phyloP scores from a whole-genome alignment of 306 rosid genomes.

The Acacia melanoxylon region DNA sequence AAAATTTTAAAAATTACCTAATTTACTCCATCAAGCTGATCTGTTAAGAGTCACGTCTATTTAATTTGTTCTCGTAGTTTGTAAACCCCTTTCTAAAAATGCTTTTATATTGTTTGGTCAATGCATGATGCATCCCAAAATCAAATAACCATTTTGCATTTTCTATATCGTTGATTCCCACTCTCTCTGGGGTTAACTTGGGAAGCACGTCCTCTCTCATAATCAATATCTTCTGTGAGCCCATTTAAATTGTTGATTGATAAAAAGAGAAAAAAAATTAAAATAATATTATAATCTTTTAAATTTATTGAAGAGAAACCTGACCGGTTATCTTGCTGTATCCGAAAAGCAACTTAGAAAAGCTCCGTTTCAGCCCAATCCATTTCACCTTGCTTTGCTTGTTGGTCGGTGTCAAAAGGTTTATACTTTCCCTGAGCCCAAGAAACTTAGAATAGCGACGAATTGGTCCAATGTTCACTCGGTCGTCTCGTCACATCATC shows the following conservation, averaged over 20 bases:
- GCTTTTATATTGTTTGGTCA: background rate
- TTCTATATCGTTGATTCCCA: too few species aligned
- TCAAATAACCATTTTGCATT: too few species aligned
- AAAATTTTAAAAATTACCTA: background rate
- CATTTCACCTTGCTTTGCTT: background rate
- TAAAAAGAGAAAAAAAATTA: too few species aligned
- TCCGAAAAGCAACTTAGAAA: background rate
- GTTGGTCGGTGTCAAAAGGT: background rate
- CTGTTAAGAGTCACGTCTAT: background rate
- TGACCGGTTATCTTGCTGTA: background rate
- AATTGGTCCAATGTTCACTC: background rate
- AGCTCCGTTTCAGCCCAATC: background rate
- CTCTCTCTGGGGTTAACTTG: too few species aligned
- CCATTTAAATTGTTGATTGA: too few species aligned
- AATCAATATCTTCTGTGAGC: too few species aligned
- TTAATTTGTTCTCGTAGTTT: too few species aligned
- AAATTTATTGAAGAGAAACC: too few species aligned
- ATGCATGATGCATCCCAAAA: too few species aligned
- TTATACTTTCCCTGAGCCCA: background rate
- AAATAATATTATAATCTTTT: too few species aligned
- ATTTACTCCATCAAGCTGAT: background rate
- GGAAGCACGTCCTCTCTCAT: too few species aligned
- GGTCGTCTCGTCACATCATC: background rate
- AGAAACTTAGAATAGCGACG: background rate
- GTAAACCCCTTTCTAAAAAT: background rate